Base-by-base conservation (phyloP, 352 stramenopile genomes). In the Globisporangium nagaii region DNA sequence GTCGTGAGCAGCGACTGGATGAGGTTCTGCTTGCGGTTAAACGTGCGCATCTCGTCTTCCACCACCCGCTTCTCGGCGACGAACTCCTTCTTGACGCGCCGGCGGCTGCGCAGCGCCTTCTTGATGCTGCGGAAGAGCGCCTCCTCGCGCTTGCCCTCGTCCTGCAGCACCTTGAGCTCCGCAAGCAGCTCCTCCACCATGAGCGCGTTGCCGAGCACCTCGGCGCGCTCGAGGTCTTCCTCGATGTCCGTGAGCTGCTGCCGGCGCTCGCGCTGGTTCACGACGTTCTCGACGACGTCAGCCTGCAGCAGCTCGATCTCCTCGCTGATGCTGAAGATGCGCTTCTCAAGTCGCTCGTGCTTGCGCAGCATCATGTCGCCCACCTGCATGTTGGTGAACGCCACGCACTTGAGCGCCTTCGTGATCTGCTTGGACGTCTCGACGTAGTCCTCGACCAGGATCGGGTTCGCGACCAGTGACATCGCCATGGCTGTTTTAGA, bases 361-460 rank as follows among this genome's bases (percentile, higher is more conserved):
- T 79, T 74, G 45, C 75, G 75, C 24, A 60, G 46, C 55, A 86
- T 72, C 59, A 86, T 70, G 57, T 79, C 68, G 48, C 72, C 68
- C 48, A 80, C 68, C 55, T 86, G 75, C 62, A 77, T 79, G 62
- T 72, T 79, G 55, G 70, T 79, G 54, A 71, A 81, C 43, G 72
- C 72, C 37, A 86, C 75, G 66, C 65, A 77, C 51, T 86, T 86
- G 52, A 86, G 70, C 49, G 72, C 72, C 58, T 86, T 86, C 49
- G 74, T 78, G 51, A 74, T 71, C 53, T 86, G 75, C 67, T 82
- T 80, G 53, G 70, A 75, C 19, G 61, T 70, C 56, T 85, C 74
- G 3, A 63, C 40, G 12, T 63, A 69, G 42, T 68, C 56, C 39
- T 64, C 54, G 42, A 75, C 60, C 54, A 58, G 37, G 31, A 70